Evolutionary conservation across 805 yeast genomes (phyloP), one percentile per base, ranked within the genome.

Genomic region (Cyberlindnera sargentensis): DNA sequence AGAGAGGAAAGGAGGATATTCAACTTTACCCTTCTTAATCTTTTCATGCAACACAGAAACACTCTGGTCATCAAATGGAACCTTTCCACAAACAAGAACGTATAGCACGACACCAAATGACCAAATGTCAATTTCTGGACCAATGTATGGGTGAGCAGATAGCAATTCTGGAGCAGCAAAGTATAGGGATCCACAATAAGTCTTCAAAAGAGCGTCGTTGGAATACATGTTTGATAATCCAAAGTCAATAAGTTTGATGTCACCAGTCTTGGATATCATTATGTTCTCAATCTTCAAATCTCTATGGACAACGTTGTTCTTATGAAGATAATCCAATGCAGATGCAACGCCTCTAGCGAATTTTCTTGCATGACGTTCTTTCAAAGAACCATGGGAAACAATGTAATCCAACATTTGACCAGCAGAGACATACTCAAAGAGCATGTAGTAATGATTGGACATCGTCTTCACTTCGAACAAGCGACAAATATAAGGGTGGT

Each of bases 121-220:
- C 99, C 99, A 93, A 20, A 93, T 82, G 63, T 93, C 99, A 39
- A 93, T 96, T 62, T 93, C 99, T 1, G 99, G 99, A 0, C 99
- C 99, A 32, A 76, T 71, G 57, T 93, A 93, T 1, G 96, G 97
- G 52, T 80, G 80, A 1, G 98, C 99, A 46, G 86, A 84, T 42
- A 93, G 70, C 52, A 93, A 72, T 63, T 93, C 99, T 0, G 99
- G 99, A 0, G 99, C 99, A 1, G 99, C 99, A 75, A 93, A 93
- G 62, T 93, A 93, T 41, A 93, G 71, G 1, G 97, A 89, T 3
- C 99, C 99, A 71, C 99, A 93, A 60, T 87, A 93, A 1, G 99
- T 93, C 58, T 85, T 87, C 58, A 93, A 76, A 43, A 88, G 68
- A 36, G 80, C 71, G 47, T 76, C 75, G 20, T 80, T 77, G 37